These are phyloP conservation scores for Colletotrichum eremochloae DNA, from an alignment of 2,329 filamentous ascomycete genomes.

Conservation along the genomic window DNA sequence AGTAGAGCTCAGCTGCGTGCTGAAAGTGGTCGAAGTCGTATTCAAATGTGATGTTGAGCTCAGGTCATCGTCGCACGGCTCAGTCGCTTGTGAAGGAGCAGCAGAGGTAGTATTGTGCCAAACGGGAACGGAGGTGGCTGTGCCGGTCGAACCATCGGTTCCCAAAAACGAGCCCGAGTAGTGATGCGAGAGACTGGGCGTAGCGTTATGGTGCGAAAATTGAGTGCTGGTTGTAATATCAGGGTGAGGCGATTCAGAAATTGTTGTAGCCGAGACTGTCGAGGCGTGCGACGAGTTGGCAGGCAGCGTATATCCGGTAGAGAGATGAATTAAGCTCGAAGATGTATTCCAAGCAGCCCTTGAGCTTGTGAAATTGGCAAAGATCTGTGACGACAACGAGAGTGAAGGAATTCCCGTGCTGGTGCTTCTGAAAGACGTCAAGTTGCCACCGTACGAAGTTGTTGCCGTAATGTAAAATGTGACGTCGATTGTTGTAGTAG, in stretches of 20 bases:
- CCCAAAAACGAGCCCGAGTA: not conserved
- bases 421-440: conserved; percentile 18
- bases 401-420: not conserved
- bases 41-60: conserved; percentile 1
- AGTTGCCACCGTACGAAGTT: conserved; percentile 41
- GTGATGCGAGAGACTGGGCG: not conserved
- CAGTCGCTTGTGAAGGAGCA: conserved; percentile 6
- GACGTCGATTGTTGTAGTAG: conserved; percentile 51
- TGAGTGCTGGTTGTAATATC: not conserved
- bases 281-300: conserved; percentile 5
- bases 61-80: conserved; percentile 32
- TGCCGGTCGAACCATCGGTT: not conserved
- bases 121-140: not conserved
- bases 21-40: conserved; percentile 1
- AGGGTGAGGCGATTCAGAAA: conserved; percentile 17
- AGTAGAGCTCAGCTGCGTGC: conserved; percentile 12
- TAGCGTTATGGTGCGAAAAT: conserved; percentile 10
- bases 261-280: not conserved
- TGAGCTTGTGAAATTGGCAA: conserved; percentile 16
- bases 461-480: conserved; percentile 51
- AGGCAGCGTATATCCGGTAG: conserved; percentile 8
- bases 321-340: not conserved
- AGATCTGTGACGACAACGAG: not conserved
- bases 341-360: conserved; percentile 11
- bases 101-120: conserved; percentile 13